Conservation (phyloP, 176 grass and related monocot genomes). For the Carex littledalei region DNA sequence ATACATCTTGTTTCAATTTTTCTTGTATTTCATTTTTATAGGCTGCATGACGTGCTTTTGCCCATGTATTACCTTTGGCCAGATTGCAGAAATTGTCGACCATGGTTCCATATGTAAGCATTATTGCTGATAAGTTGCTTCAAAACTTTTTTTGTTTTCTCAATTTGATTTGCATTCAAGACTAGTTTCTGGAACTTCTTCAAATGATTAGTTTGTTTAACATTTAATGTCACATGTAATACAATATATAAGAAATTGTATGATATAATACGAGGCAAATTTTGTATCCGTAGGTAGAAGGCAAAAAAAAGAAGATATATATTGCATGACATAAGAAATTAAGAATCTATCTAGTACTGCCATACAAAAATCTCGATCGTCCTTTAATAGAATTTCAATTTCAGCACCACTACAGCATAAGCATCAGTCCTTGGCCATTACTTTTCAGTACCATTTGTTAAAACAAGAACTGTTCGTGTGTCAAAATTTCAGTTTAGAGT, state of each 20-base stretch:
- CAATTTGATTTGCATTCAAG: not conserved
- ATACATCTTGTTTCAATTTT: not conserved
- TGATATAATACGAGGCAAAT: not conserved
- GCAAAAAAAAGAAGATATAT: not conserved
- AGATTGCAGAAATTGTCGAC: constrained; percentile 69
- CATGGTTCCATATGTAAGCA: constrained; percentile 37
- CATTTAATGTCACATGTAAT: too few species aligned
- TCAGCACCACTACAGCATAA: not conserved
- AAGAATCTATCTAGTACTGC: not conserved
- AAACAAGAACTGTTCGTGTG: not conserved
- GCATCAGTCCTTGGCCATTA: not conserved
- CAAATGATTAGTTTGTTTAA: too few species aligned
- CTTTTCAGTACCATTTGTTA: not conserved
- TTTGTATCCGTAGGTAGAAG: not conserved
- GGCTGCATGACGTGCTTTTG: constrained; percentile 59
- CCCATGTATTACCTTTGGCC: constrained; percentile 71
- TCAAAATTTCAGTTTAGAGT: not conserved
- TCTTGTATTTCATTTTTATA: constrained; percentile 1
- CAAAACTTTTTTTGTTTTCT: not conserved
- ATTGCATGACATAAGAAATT: not conserved
- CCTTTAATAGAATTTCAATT: not conserved
- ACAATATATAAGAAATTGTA: too few species aligned
- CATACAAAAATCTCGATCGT: too few species aligned
- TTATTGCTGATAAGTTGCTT: not conserved
- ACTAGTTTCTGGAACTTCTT: not conserved